phyloP scores from a whole-genome alignment of 306 rosid genomes.

The Fragaria nilgerrensis region DNA sequence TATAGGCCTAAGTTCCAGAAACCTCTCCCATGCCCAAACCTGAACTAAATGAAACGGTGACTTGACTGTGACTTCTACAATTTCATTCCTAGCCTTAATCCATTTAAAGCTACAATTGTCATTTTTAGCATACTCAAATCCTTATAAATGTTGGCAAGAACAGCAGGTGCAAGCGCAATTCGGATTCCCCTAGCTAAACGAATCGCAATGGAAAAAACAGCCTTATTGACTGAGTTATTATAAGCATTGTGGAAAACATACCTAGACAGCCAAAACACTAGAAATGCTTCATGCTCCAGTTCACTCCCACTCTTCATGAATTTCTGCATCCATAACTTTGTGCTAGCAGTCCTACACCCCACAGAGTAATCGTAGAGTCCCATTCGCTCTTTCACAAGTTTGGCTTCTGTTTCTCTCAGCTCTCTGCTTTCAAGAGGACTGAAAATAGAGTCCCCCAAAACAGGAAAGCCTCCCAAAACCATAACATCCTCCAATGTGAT shows the following conservation, averaged over 20 bases:
- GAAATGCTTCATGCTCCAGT: constrained; percentile 62
- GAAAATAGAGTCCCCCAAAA: constrained; percentile 19
- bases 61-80: constrained; percentile 6
- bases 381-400: not conserved
- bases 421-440: constrained; percentile 6
- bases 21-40: constrained; percentile 62
- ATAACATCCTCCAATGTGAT: constrained; percentile 57
- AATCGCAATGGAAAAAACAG: constrained; percentile 40
- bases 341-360: not conserved
- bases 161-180: constrained; percentile 55
- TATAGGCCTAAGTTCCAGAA: constrained; percentile 35
- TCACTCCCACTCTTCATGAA: constrained; percentile 36
- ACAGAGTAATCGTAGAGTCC: not conserved
- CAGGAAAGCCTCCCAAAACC: constrained; percentile 30
- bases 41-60: constrained; percentile 59
- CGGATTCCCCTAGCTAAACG: constrained; percentile 44
- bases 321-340: constrained; percentile 23
- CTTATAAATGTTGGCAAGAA: constrained; percentile 46
- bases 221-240: not conserved
- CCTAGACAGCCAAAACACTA: constrained; percentile 48
- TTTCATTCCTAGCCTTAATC: not conserved
- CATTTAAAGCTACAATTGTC: constrained; percentile 18
- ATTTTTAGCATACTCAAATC: constrained; percentile 42
- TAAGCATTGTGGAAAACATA: constrained; percentile 29
- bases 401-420: not conserved